Conservation (phyloP, 2,329 filamentous ascomycete species). For the Teratosphaeria gauchensis region DNA sequence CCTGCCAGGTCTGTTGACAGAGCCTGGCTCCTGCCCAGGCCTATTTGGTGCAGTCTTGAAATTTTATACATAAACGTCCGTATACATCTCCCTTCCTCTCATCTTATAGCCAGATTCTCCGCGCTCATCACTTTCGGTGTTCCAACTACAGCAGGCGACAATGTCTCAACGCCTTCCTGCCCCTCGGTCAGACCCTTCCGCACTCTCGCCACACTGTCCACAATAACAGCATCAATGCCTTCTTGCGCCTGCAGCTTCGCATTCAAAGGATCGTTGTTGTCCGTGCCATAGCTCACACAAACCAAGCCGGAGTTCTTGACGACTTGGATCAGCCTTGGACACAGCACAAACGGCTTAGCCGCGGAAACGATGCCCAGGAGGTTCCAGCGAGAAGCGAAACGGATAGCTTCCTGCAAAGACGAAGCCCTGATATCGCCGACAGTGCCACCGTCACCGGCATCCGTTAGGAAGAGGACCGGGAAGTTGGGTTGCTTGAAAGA, state of each 20-base stretch:
- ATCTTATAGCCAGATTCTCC: neutral
- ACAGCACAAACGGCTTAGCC: constrained; percentile 81
- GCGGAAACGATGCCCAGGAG: constrained; percentile 80
- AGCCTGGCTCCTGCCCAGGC: neutral
- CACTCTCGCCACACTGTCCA: constrained; percentile 88
- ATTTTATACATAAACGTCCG: neutral
- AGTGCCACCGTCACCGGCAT: constrained; percentile 61
- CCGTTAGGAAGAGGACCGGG: constrained; percentile 86
- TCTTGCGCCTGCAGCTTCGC: constrained; percentile 88
- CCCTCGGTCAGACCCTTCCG: constrained; percentile 69
- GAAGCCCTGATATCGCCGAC: constrained; percentile 85
- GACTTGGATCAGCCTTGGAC: constrained; percentile 77
- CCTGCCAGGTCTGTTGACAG: neutral
- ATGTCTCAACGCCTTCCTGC: neutral
- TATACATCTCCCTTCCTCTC: neutral
- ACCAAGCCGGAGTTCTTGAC: constrained; percentile 92
- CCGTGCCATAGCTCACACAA: constrained; percentile 83
- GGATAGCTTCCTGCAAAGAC: constrained; percentile 87
- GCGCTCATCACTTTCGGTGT: neutral
- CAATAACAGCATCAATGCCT: constrained; percentile 95
- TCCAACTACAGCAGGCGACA: neutral
- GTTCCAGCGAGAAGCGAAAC: constrained; percentile 93
- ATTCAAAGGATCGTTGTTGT: constrained; percentile 80
- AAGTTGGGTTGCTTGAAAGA: constrained; percentile 97
- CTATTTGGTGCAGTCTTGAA: neutral